phyloP scores from a whole-genome alignment of 805 yeast genomes.

The Cephaloascus albidus region DNA sequence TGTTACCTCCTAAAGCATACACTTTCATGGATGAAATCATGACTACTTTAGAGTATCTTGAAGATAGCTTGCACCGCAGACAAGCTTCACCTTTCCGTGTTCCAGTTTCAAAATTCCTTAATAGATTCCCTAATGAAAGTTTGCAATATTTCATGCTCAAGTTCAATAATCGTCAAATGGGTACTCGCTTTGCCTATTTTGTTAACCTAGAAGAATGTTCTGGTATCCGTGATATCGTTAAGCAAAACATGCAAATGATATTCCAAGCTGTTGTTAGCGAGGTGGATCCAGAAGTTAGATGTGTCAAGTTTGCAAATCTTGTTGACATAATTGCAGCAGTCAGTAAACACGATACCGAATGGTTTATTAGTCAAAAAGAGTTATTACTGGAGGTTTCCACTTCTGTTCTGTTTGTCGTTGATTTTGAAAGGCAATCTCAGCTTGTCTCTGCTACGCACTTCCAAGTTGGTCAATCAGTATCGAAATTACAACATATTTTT shows the following conservation, averaged over 20 bases:
- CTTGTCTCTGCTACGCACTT: constrained; percentile 55
- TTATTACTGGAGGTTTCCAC: constrained; percentile 32
- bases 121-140: constrained; percentile 73
- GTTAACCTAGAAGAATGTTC: constrained; percentile 44
- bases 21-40: constrained; percentile 85
- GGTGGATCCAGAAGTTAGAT: constrained; percentile 40
- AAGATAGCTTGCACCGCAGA: constrained; percentile 74
- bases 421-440: constrained; percentile 28
- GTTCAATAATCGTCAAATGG: constrained; percentile 54
- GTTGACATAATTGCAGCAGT: constrained; percentile 57
- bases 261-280: constrained; percentile 39
- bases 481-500: constrained; percentile 45
- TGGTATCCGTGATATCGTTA: constrained; percentile 47
- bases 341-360: constrained; percentile 36
- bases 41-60: constrained; percentile 66
- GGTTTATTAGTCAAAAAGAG: constrained; percentile 48
- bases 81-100: constrained; percentile 82
- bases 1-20: constrained; percentile 86
- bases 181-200: constrained; percentile 59
- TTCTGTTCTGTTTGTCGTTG: constrained; percentile 32
- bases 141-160: constrained; percentile 60
- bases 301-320: constrained; percentile 62
- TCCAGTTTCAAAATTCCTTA: constrained; percentile 83
- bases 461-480: constrained; percentile 62
- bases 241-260: constrained; percentile 40